phyloP scores from a whole-genome alignment of 2,329 filamentous ascomycete species.

The Microsporum audouinii region DNA sequence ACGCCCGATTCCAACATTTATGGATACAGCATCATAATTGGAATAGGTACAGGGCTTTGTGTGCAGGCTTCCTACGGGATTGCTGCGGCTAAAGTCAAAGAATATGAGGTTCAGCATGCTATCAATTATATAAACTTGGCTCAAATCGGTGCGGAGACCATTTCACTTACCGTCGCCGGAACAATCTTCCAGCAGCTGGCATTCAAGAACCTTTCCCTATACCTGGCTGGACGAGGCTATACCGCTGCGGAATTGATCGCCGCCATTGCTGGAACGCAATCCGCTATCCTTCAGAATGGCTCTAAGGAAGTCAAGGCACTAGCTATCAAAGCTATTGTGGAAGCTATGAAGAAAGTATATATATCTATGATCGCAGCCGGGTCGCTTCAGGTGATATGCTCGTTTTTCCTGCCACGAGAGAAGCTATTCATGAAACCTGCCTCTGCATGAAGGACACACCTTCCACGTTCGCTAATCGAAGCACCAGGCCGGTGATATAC shows the following conservation, averaged over 20 bases:
- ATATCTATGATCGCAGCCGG: conserved; percentile 20
- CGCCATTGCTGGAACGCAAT: conserved; percentile 26
- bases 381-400: conserved; percentile 13
- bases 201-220: conserved; percentile 19
- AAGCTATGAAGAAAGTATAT: conserved; percentile 19
- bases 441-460: background rate
- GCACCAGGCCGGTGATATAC: too few relatives aligned
- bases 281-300: conserved; percentile 22
- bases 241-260: conserved; percentile 20
- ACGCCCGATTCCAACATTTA: conserved; percentile 19
- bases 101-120: conserved; percentile 22
- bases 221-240: conserved; percentile 20
- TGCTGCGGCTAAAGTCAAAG: conserved; percentile 27
- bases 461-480: background rate
- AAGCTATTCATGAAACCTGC: conserved; percentile 4
- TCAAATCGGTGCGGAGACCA: conserved; percentile 2
- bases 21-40: conserved; percentile 29
- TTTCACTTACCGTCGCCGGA: conserved; percentile 6
- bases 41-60: conserved; percentile 25
- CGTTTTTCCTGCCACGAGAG: conserved; percentile 5
- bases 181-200: conserved; percentile 23
- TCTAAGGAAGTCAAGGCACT: conserved; percentile 16
- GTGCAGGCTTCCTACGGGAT: conserved; percentile 31
- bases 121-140: conserved; percentile 34
- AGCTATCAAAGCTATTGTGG: conserved; percentile 24